These are phyloP conservation scores for Myxozyma vanderwaltii DNA, from an alignment of 805 yeast species.

Conservation along the genomic window DNA sequence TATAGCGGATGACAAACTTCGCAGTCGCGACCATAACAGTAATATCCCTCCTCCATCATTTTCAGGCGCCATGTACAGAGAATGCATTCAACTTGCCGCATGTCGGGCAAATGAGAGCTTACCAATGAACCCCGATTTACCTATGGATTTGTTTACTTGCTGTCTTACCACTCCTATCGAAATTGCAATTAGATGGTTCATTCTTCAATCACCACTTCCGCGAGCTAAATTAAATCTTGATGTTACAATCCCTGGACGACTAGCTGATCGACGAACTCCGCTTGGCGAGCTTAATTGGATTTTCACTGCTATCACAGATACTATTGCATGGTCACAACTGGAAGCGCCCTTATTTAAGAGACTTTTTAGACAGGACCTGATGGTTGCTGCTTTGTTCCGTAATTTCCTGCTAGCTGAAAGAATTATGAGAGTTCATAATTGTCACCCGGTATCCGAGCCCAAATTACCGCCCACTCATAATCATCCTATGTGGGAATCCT, in stretches of 20 bases:
- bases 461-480: slow-evolving; percentile 79
- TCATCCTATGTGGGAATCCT: slow-evolving; percentile 96
- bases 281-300: slow-evolving; percentile 97
- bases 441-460: slow-evolving; percentile 94
- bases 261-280: slow-evolving; percentile 92
- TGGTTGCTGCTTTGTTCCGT: slow-evolving; percentile 94
- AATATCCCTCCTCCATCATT: slow-evolving; percentile 4
- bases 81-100: slow-evolving; percentile 91
- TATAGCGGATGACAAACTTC: slow-evolving; percentile 67
- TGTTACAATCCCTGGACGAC: slow-evolving; percentile 80
- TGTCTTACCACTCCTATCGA: slow-evolving; percentile 96
- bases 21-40: slow-evolving; percentile 47
- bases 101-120: slow-evolving; percentile 82
- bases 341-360: slow-evolving; percentile 87
- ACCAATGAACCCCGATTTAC: slow-evolving; percentile 91
- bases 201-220: slow-evolving; percentile 60
- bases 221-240: slow-evolving; percentile 44
- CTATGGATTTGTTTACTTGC: slow-evolving; percentile 94
- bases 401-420: slow-evolving; percentile 90
- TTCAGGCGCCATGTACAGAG: slow-evolving; percentile 69
- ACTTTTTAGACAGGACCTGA: slow-evolving; percentile 88
- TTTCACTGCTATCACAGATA: slow-evolving; percentile 95
- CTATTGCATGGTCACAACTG: slow-evolving; percentile 94
- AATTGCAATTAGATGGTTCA: slow-evolving; percentile 87
- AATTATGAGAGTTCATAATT: slow-evolving; percentile 88